Conservation (phyloP, 2,329 filamentous ascomycete species). For the Alternaria triticina region DNA sequence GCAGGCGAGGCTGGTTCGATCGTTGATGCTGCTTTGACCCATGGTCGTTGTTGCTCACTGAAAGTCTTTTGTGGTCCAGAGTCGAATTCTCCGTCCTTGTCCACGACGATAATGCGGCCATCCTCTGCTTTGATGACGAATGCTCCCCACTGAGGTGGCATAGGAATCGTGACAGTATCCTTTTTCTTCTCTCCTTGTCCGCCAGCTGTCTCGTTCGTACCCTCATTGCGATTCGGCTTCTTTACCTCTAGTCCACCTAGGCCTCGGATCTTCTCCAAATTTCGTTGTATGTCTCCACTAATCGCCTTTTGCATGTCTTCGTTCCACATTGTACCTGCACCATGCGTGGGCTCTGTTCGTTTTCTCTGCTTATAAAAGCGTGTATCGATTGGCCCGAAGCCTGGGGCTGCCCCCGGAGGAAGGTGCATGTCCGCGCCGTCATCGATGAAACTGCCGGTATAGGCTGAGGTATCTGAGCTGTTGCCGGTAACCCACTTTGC, state of each 20-base stretch:
- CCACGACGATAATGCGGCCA: slow-evolving; percentile 38
- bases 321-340: slow-evolving; percentile 20
- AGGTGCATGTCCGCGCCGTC: slow-evolving; percentile 33
- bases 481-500: slow-evolving; percentile 17
- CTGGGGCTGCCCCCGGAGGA: not conserved
- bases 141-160: slow-evolving; percentile 26
- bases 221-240: not conserved
- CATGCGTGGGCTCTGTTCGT: not conserved
- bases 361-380: slow-evolving; percentile 22
- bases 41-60: slow-evolving; percentile 3
- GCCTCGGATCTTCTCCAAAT: slow-evolving; percentile 15
- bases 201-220: not conserved
- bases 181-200: slow-evolving; percentile 5
- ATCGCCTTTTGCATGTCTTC: slow-evolving; percentile 28
- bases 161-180: slow-evolving; percentile 19
- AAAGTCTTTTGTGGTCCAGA: slow-evolving; percentile 17
- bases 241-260: slow-evolving; percentile 16
- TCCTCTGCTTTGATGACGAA: slow-evolving; percentile 34
- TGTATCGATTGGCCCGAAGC: slow-evolving; percentile 24
- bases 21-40: slow-evolving; percentile 15
- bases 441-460: slow-evolving; percentile 38
- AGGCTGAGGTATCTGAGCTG: slow-evolving; percentile 15
- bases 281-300: slow-evolving; percentile 28
- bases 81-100: slow-evolving; percentile 33
- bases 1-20: not conserved